These are phyloP conservation scores for Candida adriatica DNA, from an alignment of 805 yeast species.

Conservation along the genomic window DNA sequence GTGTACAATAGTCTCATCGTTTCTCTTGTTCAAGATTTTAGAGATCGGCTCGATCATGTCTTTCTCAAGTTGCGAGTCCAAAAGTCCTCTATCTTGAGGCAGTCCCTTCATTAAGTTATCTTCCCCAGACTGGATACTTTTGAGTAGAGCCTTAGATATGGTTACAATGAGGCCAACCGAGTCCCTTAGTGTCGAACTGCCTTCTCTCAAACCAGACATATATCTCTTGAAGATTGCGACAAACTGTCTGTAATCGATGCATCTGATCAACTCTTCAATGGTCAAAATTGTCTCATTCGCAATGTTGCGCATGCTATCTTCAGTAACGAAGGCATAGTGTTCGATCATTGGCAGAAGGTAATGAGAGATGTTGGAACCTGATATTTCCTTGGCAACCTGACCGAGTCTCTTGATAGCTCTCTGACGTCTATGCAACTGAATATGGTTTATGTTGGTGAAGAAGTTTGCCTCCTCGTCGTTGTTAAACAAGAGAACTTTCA, in stretches of 20 bases:
- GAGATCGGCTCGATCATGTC: conserved; percentile 59
- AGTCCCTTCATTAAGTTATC: conserved; percentile 24
- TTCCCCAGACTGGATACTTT: conserved; percentile 24
- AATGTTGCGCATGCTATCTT: conserved; percentile 53
- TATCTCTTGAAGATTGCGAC: conserved; percentile 70
- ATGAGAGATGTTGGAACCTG: conserved; percentile 60
- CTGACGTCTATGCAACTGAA: conserved; percentile 81
- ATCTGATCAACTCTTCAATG: conserved; percentile 49
- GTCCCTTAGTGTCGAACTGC: conserved; percentile 46
- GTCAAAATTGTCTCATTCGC: conserved; percentile 60
- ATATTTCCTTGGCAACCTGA: conserved; percentile 38
- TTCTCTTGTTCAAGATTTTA: conserved; percentile 51
- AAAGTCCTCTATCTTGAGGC: conserved; percentile 29
- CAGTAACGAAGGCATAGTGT: conserved; percentile 56
- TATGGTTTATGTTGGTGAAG: conserved; percentile 69
- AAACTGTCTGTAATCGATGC: conserved; percentile 73
- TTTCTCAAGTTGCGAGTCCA: conserved; percentile 42
- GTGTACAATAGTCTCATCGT: conserved; percentile 70
- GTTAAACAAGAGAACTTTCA: conserved; percentile 54
- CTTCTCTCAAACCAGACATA: conserved; percentile 40
- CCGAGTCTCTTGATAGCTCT: conserved; percentile 68
- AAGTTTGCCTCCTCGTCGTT: conserved; percentile 83
- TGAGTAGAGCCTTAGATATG: conserved; percentile 42
- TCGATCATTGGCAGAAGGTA: conserved; percentile 83
- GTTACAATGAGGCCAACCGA: conserved; percentile 52